phyloP scores from a whole-genome alignment of 805 yeast genomes.

The Pichia cephalocereana region DNA sequence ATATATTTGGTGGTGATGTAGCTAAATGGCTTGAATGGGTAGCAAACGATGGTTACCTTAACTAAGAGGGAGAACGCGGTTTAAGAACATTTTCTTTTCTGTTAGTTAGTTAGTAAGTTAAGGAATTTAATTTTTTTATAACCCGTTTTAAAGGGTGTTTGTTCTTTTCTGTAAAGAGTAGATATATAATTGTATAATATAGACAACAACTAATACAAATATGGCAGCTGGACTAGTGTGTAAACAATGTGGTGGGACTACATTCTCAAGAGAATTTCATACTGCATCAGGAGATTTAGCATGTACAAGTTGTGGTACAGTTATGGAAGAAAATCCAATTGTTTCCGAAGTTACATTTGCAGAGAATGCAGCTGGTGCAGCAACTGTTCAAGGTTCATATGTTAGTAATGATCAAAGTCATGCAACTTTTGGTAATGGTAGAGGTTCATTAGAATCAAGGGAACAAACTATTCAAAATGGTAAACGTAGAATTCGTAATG shows the following conservation, averaged over 20 bases:
- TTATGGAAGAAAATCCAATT: conserved; percentile 84
- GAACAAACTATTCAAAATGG: conserved; percentile 88
- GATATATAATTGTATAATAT: too few relatives aligned
- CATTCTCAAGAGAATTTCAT: conserved; percentile 41
- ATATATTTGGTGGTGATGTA: conserved; percentile 20
- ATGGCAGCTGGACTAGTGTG: conserved; percentile 13
- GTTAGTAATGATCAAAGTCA: conserved; percentile 80
- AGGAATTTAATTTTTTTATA: too few relatives aligned
- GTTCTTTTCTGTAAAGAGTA: too few relatives aligned
- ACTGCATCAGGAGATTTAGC: conserved; percentile 68
- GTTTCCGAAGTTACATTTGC: conserved; percentile 94
- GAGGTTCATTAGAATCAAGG: conserved; percentile 74
- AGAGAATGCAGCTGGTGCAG: conserved; percentile 88
- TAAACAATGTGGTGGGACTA: conserved; percentile 42
- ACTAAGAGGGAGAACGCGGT: too few relatives aligned
- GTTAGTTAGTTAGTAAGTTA: background rate
- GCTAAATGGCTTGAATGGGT: conserved; percentile 15
- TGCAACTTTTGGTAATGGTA: conserved; percentile 59
- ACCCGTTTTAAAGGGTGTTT: background rate
- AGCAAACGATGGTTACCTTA: background rate
- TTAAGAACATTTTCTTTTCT: too few relatives aligned
- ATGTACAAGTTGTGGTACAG: conserved; percentile 79
- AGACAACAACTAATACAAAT: too few relatives aligned
- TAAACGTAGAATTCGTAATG: conserved; percentile 62
- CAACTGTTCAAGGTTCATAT: conserved; percentile 91